Evolutionary conservation across 805 yeast species (phyloP).

Genomic region (Ogataea philodendri): DNA sequence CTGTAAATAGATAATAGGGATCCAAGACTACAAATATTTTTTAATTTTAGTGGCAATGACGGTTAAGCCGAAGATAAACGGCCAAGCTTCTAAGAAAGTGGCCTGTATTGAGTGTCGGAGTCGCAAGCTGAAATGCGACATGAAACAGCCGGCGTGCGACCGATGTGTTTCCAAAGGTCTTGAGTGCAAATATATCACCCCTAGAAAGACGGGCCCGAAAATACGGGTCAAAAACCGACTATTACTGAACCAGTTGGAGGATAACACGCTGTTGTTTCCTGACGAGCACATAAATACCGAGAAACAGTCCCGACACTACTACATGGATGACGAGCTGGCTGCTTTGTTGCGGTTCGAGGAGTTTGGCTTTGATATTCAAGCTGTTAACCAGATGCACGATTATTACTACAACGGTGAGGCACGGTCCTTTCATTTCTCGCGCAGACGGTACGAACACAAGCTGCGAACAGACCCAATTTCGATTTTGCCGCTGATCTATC

Average conservation of each 20-base stretch:
- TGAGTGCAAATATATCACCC: constrained; percentile 28
- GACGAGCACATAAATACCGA: no score
- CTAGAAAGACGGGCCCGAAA: constrained; percentile 35
- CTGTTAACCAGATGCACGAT: constrained; percentile 23
- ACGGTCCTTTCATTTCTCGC: constrained; percentile 20
- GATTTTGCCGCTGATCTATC: constrained; percentile 22
- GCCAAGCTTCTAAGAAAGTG: constrained; percentile 22
- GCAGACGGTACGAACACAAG: constrained; percentile 21
- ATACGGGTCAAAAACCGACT: no score
- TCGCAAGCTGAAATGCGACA: constrained; percentile 34
- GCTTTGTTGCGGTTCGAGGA: constrained; percentile 15
- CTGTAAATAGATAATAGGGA: constrained; percentile 10
- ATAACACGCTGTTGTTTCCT: no score
- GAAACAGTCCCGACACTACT: no score
- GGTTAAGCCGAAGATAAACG: background rate
- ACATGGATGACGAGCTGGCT: constrained; percentile 12
- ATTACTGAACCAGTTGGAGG: no score
- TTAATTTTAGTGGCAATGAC: no score
- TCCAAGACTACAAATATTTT: no score
- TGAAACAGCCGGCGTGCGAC: constrained; percentile 25
- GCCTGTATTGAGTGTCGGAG: constrained; percentile 35
- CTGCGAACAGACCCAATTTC: constrained; percentile 20
- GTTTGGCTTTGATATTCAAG: constrained; percentile 22
- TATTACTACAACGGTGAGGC: constrained; percentile 14
- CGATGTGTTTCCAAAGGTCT: constrained; percentile 23